Evolutionary conservation across 2,329 filamentous ascomycete genomes (phyloP).

Genomic region (Fusarium coicis): DNA sequence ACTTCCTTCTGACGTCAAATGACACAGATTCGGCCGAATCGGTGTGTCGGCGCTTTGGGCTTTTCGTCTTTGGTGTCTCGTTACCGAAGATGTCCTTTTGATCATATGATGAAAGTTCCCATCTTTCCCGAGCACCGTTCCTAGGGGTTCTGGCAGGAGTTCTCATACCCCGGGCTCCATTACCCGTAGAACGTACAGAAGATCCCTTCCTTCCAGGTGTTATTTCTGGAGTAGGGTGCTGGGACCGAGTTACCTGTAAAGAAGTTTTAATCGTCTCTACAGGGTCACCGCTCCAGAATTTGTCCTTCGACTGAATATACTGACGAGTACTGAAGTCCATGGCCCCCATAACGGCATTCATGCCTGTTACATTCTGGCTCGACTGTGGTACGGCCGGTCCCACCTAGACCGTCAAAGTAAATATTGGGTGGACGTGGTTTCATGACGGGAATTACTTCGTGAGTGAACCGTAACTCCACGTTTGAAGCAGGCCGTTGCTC

Average conservation of each 20-base stretch:
- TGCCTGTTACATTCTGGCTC: background rate
- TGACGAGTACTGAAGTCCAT: background rate
- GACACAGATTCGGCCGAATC: background rate
- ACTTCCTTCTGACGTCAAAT: background rate
- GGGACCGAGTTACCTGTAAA: background rate
- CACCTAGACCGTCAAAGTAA: background rate
- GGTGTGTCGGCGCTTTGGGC: background rate
- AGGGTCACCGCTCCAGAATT: background rate
- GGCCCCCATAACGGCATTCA: background rate
- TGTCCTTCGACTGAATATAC: background rate
- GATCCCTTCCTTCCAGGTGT: background rate
- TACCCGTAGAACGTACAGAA: background rate
- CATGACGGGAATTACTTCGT: background rate
- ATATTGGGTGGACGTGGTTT: background rate
- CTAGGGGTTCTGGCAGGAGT: background rate
- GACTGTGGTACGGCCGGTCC: background rate
- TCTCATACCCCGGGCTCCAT: background rate
- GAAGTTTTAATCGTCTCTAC: background rate
- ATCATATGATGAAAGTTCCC: background rate
- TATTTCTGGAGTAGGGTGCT: background rate
- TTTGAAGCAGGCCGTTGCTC: background rate
- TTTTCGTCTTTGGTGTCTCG: fast-evolving
- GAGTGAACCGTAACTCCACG: background rate
- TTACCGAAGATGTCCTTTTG: too few relatives aligned
- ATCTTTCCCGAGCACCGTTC: background rate